A percentile compares a stretch with the other conserved stretches of the same genome.
Evolutionary conservation across 345 rosid species (phyloP).

Genomic region (Adansonia digitata): DNA sequence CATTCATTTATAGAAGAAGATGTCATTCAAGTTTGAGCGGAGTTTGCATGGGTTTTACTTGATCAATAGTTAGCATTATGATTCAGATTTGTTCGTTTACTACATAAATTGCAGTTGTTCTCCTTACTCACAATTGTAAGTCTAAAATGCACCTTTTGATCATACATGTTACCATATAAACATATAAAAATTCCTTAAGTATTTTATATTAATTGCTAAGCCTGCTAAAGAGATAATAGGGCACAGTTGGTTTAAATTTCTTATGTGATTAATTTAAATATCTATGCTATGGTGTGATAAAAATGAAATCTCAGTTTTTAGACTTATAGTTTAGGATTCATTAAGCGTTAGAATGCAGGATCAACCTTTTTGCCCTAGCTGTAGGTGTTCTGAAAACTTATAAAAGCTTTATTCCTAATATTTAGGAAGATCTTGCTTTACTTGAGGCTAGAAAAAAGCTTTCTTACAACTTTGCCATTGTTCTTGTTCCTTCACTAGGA

Average conservation of each 20-base stretch:
- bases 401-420: background rate
- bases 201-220: background rate
- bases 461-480: background rate
- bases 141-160: constrained; percentile 17
- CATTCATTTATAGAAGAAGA: constrained; percentile 84
- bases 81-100: constrained; percentile 79
- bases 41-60: constrained; percentile 70
- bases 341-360: background rate
- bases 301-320: background rate
- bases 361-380: background rate
- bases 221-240: background rate
- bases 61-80: constrained; percentile 74
- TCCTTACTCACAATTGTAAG: constrained; percentile 91
- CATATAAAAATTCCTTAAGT: background rate
- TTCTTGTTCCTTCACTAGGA: background rate
- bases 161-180: background rate
- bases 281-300: background rate
- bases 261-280: background rate
- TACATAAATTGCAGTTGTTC: constrained; percentile 75
- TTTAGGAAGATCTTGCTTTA: background rate
- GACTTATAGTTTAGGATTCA: too few species aligned
- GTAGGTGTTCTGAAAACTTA: background rate
- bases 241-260: background rate
- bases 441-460: background rate
- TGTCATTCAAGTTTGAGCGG: constrained; percentile 73